Evolutionary conservation across 495 filamentous ascomycete species (phyloP), one percentile per base, ranked within the genome.

Genomic region (Poronia punctata): DNA sequence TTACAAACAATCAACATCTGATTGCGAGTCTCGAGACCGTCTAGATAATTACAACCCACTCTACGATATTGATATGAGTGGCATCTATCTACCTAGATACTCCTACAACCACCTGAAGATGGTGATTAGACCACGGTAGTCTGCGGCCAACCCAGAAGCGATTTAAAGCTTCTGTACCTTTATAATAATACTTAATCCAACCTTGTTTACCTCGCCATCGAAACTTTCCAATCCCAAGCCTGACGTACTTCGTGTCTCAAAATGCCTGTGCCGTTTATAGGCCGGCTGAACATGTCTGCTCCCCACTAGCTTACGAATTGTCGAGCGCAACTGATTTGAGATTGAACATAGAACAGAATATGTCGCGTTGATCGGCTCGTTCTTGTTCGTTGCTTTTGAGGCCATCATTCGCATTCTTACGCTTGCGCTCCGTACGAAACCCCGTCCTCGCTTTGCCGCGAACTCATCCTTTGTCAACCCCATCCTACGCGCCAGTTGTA

Each of bases 391-490:
- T 28, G 68, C 79, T 31, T 68, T 94, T 26, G 92, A 97, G 61
- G 78, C 75, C 19, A 52, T 93, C 36, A 80, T 95, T 46, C 76
- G 89, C 41, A 62, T 95, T n/a, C 79, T 95, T 35, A 97, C 92
- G 2, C 79, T 95, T 35, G 84, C 84, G 36, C 75, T 98, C 26
- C 92, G 86, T 92, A 65, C 66, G 83, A 65, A 3, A 20, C 37
- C 14, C 26, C 20, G 34, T n/a, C n/a, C n/a, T n/a, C n/a, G n/a
- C n/a, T n/a, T n/a, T n/a, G n/a, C n/a, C n/a, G n/a, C n/a, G n/a
- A n/a, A n/a, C n/a, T n/a, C n/a, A n/a, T n/a, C n/a, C n/a, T n/a
- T n/a, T n/a, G n/a, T n/a, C n/a, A 30, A 27, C 18, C 23, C 36
- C n/a, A 15, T 32, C 6, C 16, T 10, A 5, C 20, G 11, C 25